These are phyloP conservation scores for Ophiocordyceps polyrhachis-furcata DNA, from an alignment of 2,329 filamentous ascomycete genomes.

Conservation along the genomic window DNA sequence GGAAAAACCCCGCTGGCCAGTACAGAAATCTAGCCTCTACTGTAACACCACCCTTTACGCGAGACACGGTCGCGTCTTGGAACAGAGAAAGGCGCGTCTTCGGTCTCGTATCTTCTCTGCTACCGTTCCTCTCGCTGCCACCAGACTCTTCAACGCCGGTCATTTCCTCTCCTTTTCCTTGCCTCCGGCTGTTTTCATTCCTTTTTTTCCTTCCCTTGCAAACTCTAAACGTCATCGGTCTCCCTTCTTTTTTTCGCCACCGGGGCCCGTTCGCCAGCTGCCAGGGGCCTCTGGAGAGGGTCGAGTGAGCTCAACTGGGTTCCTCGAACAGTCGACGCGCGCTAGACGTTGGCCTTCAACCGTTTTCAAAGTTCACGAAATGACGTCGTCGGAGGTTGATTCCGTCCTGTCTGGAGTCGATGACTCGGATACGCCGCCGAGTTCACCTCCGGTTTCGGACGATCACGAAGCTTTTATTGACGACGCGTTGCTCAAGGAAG, in stretches of 20 bases:
- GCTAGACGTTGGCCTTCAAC: too few species aligned
- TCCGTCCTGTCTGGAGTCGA: not conserved
- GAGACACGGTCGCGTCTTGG: too few species aligned
- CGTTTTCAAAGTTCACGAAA: not conserved
- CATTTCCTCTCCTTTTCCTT: not conserved
- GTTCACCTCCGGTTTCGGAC: conserved; percentile 5
- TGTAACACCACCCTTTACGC: too few species aligned
- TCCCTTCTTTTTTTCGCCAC: not conserved
- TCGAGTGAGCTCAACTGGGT: not conserved
- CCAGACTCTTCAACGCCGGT: too few species aligned
- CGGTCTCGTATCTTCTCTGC: conserved; percentile 13
- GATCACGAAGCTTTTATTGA: conserved; percentile 2
- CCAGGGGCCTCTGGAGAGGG: not conserved
- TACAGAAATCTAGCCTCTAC: too few species aligned
- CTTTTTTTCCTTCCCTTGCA: not conserved
- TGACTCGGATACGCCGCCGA: conserved; percentile 11
- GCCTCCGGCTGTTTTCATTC: not conserved
- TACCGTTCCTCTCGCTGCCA: conserved; percentile 5
- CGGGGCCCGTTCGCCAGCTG: not conserved
- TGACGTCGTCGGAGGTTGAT: not conserved
- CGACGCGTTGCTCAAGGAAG: conserved; percentile 16
- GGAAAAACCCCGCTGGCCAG: too few species aligned
- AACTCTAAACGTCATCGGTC: not conserved
- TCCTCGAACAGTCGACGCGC: too few species aligned
- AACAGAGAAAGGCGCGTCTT: conserved; percentile 8